Conservation (phyloP, 306 rosid species). For the Canavalia gladiata region DNA sequence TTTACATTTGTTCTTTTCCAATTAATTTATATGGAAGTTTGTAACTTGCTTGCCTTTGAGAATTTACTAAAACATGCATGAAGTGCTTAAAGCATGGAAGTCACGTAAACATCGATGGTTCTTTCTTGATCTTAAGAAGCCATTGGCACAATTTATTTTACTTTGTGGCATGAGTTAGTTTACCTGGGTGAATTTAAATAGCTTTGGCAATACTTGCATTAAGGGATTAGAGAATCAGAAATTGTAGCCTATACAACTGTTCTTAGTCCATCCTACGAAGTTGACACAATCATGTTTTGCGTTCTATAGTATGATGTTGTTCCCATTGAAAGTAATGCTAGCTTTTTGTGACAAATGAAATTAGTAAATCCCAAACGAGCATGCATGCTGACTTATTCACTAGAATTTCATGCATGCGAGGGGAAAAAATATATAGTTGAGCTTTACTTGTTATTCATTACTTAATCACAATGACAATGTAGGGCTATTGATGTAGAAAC, state of each 20-base stretch:
- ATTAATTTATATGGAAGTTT: not conserved
- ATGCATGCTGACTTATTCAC: not conserved
- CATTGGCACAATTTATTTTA: not conserved
- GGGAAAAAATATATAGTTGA: not conserved
- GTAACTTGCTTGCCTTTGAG: slow-evolving; percentile 23
- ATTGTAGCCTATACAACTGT: not conserved
- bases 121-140: not conserved
- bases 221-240: slow-evolving; percentile 17
- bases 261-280: slow-evolving; percentile 7
- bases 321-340: slow-evolving; percentile 14
- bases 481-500: slow-evolving; percentile 19
- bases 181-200: not conserved
- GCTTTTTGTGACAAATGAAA: slow-evolving; percentile 19
- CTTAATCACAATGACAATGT: not conserved
- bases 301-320: not conserved
- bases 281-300: slow-evolving; percentile 7
- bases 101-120: not conserved
- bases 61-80: slow-evolving; percentile 6
- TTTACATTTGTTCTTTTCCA: slow-evolving; percentile 10
- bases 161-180: not conserved
- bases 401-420: not conserved
- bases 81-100: slow-evolving; percentile 3
- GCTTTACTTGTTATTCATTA: not conserved
- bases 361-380: not conserved
- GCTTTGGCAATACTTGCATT: slow-evolving; percentile 4